Conservation (phyloP, 192 early-diverging fungal species). For the Coemansia umbellata region DNA sequence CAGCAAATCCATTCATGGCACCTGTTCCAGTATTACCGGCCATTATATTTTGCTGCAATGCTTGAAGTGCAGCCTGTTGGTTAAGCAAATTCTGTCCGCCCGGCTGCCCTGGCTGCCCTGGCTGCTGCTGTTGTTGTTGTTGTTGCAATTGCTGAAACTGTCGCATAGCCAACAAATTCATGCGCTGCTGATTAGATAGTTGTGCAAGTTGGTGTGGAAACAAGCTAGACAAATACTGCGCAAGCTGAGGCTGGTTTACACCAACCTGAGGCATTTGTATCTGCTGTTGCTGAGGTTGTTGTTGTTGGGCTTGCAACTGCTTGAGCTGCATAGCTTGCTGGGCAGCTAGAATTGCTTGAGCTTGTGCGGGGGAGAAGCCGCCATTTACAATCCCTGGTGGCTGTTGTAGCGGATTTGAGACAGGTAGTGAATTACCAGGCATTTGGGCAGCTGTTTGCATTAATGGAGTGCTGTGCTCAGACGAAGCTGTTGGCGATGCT, state of each 20-base stretch:
- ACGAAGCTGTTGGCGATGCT: conserved; percentile 5
- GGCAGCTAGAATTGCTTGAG: conserved; percentile 20
- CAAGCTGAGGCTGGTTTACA: conserved; percentile 37
- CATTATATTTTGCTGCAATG: conserved; percentile 16
- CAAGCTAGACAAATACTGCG: conserved; percentile 41
- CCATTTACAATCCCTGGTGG: not conserved
- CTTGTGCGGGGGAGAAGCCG: conserved; percentile 12
- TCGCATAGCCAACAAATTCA: conserved; percentile 34
- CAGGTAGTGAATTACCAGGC: not conserved
- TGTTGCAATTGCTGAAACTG: conserved; percentile 46
- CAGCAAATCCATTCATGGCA: conserved; percentile 13
- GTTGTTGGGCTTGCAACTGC: conserved; percentile 25
- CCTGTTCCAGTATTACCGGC: conserved; percentile 5
- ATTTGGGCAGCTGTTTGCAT: conserved; percentile 10
- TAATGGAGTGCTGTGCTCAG: conserved; percentile 14
- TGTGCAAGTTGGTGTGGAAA: conserved; percentile 47
- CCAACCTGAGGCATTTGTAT: conserved; percentile 6
- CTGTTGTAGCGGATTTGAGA: not conserved
- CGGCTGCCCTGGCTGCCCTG: conserved; percentile 14
- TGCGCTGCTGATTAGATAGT: conserved; percentile 39
- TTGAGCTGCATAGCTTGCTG: conserved; percentile 37
- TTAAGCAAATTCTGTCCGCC: conserved; percentile 8
- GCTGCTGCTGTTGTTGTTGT: conserved; percentile 31
- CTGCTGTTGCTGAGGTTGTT: conserved; percentile 9
- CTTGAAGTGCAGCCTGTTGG: conserved; percentile 23